A percentile compares a stretch with the other conserved stretches of the same genome.
Conservation (phyloP, 345 rosid species). For the Turnera subulata region DNA sequence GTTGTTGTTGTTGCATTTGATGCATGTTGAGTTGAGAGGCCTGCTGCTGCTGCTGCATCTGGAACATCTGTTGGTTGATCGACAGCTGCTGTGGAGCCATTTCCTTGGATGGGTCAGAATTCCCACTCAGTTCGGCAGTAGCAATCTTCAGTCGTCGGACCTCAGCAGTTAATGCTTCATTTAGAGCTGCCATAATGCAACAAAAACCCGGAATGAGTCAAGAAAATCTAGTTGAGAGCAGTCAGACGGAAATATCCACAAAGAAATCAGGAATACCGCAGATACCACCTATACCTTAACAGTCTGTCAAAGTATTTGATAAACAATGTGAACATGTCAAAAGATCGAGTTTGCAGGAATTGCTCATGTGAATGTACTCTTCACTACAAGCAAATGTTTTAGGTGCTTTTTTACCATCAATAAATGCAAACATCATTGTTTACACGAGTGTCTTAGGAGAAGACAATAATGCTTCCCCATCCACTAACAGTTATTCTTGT, state of each 20-base stretch:
- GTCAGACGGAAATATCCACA: background rate
- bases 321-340: too few relatives aligned
- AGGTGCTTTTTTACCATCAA: too few relatives aligned
- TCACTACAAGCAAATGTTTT: too few relatives aligned
- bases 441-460: too few relatives aligned
- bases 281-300: too few relatives aligned
- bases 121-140: slow-evolving; percentile 38
- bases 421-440: too few relatives aligned
- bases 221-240: background rate
- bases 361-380: too few relatives aligned
- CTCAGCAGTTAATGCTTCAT: slow-evolving; percentile 56
- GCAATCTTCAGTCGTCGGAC: slow-evolving; percentile 52
- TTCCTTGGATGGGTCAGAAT: slow-evolving; percentile 42
- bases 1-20: slow-evolving; percentile 19
- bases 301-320: too few relatives aligned
- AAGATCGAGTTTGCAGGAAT: too few relatives aligned
- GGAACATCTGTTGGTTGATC: slow-evolving; percentile 46
- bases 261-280: background rate
- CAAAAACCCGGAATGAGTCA: background rate
- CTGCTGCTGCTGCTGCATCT: slow-evolving; percentile 36
- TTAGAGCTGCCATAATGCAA: slow-evolving; percentile 44
- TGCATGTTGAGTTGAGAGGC: slow-evolving; percentile 39
- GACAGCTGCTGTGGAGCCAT: slow-evolving; percentile 41
- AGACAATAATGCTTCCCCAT: too few relatives aligned
- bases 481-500: too few relatives aligned